Evolutionary conservation across 169 alveolate species (phyloP).

Genomic region (Cryptosporidium bovis): DNA sequence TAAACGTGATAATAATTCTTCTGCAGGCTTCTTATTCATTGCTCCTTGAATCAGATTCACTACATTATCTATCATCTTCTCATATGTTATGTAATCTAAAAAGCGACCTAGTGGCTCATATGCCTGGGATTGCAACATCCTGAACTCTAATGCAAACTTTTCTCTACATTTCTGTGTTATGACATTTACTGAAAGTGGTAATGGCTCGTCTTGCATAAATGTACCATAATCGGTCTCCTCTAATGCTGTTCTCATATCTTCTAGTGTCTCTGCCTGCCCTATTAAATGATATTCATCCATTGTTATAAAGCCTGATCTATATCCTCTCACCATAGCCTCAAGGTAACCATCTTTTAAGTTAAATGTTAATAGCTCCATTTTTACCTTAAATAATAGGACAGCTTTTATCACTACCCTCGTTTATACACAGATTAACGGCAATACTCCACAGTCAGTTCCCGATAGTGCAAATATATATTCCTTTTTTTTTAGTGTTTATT

Average conservation of each 20-base stretch:
- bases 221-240: constrained; percentile 98
- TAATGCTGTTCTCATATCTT: constrained; percentile 91
- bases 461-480: no score
- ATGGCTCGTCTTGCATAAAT: constrained; percentile 94
- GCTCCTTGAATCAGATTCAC: constrained; percentile 97
- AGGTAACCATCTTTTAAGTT: constrained; percentile 96
- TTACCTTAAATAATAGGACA: no score
- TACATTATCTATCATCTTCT: constrained; percentile 98
- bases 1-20: constrained; percentile 90
- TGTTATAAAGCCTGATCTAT: constrained; percentile 94
- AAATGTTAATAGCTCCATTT: constrained; percentile 93
- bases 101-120: constrained; percentile 88
- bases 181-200: constrained; percentile 90
- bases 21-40: constrained; percentile 91
- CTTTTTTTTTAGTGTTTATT: no score
- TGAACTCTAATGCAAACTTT: constrained; percentile 96
- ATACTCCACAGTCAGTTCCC: no score
- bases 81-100: constrained; percentile 90
- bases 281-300: constrained; percentile 92
- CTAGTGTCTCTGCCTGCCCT: constrained; percentile 89
- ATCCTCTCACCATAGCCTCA: constrained; percentile 96
- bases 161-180: constrained; percentile 92
- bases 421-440: no score
- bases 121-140: constrained; percentile 88
- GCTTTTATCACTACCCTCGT: no score